Evolutionary conservation across 1,284 basidiomycete genomes (phyloP).

Genomic region (Tilletia caries): DNA sequence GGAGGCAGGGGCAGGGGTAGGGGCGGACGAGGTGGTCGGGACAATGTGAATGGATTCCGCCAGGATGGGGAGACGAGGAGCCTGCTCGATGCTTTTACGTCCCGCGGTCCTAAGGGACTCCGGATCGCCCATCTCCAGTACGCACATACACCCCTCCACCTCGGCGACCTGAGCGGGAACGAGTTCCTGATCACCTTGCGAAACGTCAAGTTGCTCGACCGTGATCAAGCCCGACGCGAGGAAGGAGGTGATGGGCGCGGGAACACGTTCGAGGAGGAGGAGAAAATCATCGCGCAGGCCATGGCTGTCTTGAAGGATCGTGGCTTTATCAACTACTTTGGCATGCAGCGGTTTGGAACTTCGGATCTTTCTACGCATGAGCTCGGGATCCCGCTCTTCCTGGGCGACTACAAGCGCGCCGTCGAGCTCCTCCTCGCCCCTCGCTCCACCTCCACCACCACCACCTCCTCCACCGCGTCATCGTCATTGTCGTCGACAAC

Average conservation of each 20-base stretch:
- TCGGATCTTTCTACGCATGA: constrained; percentile 90
- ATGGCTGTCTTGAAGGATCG: constrained; percentile 75
- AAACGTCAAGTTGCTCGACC: constrained; percentile 57
- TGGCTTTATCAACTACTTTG: constrained; percentile 98
- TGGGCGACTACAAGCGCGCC: constrained; percentile 64
- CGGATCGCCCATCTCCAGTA: constrained; percentile 85
- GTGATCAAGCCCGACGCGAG: constrained; percentile 10
- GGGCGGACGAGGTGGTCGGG: constrained; percentile 13
- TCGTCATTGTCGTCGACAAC: neutral
- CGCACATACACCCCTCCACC: constrained; percentile 72
- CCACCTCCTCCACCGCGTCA: neutral
- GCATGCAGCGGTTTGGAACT: constrained; percentile 98
- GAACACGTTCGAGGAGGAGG: constrained; percentile 2
- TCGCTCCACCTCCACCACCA: constrained; percentile 11
- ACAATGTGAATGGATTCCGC: neutral
- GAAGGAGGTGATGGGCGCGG: neutral
- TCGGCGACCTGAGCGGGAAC: constrained; percentile 95
- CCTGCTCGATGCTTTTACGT: neutral
- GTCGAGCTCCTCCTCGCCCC: constrained; percentile 36
- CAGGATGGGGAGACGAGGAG: neutral
- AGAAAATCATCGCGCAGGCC: constrained; percentile 65
- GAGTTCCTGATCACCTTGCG: constrained; percentile 89
- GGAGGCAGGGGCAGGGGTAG: constrained; percentile 28
- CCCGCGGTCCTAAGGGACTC: constrained; percentile 60
- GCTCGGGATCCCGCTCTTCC: constrained; percentile 83